A percentile compares a stretch with the other conserved stretches of the same genome.
These are phyloP conservation scores for Silene coronaria DNA, from an alignment of 179 eudicot species.

Conservation along the genomic window DNA sequence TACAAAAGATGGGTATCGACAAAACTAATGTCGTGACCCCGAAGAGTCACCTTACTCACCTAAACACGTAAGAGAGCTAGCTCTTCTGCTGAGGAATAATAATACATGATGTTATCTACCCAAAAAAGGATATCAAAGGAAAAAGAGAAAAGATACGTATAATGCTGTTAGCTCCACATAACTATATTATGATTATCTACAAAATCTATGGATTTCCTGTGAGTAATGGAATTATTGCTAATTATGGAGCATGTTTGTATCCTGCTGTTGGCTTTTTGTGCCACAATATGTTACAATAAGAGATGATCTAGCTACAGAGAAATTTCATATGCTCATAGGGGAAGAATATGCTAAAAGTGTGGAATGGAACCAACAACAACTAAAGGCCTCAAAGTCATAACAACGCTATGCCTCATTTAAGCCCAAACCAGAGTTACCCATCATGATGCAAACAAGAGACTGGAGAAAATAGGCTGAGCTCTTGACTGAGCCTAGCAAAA, in stretches of 20 bases:
- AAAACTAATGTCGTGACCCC: neutral
- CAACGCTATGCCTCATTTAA: neutral
- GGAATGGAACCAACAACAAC: neutral
- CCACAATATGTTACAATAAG: neutral
- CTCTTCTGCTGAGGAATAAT: neutral
- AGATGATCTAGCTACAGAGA: neutral
- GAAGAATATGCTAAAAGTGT: neutral
- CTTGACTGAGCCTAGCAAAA: constrained; percentile 9
- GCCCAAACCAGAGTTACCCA: neutral
- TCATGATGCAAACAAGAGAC: neutral
- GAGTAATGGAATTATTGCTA: neutral
- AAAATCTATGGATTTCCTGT: neutral
- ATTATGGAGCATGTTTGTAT: neutral
- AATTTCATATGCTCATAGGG: neutral
- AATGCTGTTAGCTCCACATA: neutral
- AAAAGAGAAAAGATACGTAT: neutral
- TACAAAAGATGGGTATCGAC: neutral
- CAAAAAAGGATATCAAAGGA: neutral
- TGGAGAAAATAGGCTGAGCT: neutral
- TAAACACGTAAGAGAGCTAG: neutral
- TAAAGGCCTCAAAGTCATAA: neutral
- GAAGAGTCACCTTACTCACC: neutral
- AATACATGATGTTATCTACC: neutral
- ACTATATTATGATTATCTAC: neutral
- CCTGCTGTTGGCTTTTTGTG: neutral